A percentile compares a stretch with the other conserved stretches of the same genome.
These are phyloP conservation scores for Venturia nashicola DNA, from an alignment of 2,329 filamentous ascomycete genomes.

Conservation along the genomic window DNA sequence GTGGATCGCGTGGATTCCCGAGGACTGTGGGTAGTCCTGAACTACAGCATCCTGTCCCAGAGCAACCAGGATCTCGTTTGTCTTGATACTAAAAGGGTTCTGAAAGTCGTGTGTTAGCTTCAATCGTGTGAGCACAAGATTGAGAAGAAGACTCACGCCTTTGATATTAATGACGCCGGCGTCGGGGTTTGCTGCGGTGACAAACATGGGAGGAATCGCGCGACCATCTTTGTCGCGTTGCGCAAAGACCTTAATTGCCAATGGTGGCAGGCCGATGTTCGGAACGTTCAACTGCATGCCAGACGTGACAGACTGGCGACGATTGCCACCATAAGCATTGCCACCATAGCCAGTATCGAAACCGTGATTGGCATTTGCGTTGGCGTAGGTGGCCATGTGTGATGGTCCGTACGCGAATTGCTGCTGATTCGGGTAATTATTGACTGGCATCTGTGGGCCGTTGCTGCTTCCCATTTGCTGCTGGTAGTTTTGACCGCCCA, in stretches of 20 bases:
- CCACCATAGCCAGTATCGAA: neutral
- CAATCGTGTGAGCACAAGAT: too few species aligned
- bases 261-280: neutral
- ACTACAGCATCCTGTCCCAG: neutral
- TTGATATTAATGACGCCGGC: constrained; percentile 17
- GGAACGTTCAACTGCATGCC: neutral
- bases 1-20: constrained; percentile 9
- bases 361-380: neutral
- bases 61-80: constrained; percentile 6
- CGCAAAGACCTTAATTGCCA: constrained; percentile 12
- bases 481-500: neutral
- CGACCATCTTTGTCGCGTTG: constrained; percentile 12
- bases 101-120: neutral
- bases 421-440: neutral
- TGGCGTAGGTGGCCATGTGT: neutral
- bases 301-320: neutral
- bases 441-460: neutral
- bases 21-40: constrained; percentile 3
- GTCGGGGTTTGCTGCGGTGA: neutral
- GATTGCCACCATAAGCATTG: neutral
- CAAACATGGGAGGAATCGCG: constrained; percentile 1
- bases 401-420: neutral
- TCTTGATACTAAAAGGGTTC: neutral
- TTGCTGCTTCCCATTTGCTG: neutral
- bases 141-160: constrained; percentile 15